Evolutionary conservation across 2,329 filamentous ascomycete species (phyloP).

Genomic region (Scedosporium aurantiacum): DNA sequence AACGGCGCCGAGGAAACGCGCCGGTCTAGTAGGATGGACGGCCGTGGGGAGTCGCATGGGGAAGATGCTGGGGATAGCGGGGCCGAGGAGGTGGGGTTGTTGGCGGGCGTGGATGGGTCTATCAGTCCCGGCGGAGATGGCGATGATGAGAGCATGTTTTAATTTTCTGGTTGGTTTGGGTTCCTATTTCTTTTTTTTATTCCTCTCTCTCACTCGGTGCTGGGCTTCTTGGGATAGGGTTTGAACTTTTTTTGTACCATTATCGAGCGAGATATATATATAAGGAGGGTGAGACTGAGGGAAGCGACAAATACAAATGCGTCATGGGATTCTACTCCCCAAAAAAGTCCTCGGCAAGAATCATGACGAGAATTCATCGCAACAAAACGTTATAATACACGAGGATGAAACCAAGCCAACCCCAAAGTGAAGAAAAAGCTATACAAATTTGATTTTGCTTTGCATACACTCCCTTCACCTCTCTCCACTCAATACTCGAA

Average conservation of each 20-base stretch:
- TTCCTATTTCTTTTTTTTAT: not conserved
- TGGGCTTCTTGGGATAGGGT: not conserved
- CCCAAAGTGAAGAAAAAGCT: no score
- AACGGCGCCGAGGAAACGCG: conserved; percentile 62
- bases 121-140: not conserved
- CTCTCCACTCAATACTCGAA: conserved; percentile 71
- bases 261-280: not conserved
- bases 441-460: no score
- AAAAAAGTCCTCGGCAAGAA: no score
- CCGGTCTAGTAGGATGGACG: conserved; percentile 22
- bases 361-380: not conserved
- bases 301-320: not conserved
- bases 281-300: not conserved
- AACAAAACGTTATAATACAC: not conserved
- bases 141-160: conserved; percentile 5
- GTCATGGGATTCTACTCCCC: not conserved
- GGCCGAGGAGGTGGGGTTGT: conserved; percentile 6
- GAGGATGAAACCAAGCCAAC: no score
- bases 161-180: not conserved
- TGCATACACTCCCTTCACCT: not conserved
- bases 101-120: conserved; percentile 5
- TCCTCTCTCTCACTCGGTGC: not conserved
- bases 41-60: conserved; percentile 10
- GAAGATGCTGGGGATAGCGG: conserved; percentile 4
- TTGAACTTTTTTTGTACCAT: not conserved